These are phyloP conservation scores for Aspergillus pseudoviridinutans DNA, from an alignment of 2,329 filamentous ascomycete species.

Conservation along the genomic window DNA sequence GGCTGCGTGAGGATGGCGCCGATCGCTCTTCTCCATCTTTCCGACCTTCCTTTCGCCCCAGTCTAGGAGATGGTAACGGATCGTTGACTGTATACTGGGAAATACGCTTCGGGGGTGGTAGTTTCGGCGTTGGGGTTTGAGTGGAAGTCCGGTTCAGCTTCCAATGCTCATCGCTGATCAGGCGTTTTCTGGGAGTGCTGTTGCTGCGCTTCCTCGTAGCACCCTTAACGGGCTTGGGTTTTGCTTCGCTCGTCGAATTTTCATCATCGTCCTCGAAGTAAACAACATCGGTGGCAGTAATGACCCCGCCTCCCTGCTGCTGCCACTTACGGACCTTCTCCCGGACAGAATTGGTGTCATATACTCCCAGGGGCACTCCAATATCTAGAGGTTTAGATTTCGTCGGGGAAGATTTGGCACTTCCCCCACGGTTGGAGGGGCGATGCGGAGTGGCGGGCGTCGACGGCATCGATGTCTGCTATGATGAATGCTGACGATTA, in stretches of 20 bases:
- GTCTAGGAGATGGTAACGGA: constrained; percentile 20
- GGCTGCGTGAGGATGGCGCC: constrained; percentile 19
- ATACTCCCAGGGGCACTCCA: constrained; percentile 51
- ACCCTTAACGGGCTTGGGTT: constrained; percentile 19
- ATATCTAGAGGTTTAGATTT: constrained; percentile 52
- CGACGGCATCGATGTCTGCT: constrained; percentile 37
- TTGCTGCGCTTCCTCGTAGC: constrained; percentile 41
- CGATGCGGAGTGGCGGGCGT: constrained; percentile 35
- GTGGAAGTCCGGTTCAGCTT: constrained; percentile 51
- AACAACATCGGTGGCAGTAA: constrained; percentile 55
- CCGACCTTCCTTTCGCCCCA: constrained; percentile 23
- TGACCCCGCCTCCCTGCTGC: constrained; percentile 66
- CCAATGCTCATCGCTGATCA: constrained; percentile 90
- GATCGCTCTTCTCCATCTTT: constrained; percentile 21
- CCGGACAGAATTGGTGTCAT: constrained; percentile 64
- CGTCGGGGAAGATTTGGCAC: constrained; percentile 52
- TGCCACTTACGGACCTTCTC: constrained; percentile 85
- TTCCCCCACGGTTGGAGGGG: constrained; percentile 49
- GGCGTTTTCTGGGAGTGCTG: constrained; percentile 78
- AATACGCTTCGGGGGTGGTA: constrained; percentile 41
- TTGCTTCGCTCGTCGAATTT: constrained; percentile 22
- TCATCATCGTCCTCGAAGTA: constrained; percentile 54
- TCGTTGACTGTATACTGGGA: constrained; percentile 37
- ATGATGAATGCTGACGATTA: constrained; percentile 7
- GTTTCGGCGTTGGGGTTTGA: constrained; percentile 37